Evolutionary conservation across 495 filamentous ascomycete genomes (phyloP).

Genomic region (Hypoxylon trugodes): DNA sequence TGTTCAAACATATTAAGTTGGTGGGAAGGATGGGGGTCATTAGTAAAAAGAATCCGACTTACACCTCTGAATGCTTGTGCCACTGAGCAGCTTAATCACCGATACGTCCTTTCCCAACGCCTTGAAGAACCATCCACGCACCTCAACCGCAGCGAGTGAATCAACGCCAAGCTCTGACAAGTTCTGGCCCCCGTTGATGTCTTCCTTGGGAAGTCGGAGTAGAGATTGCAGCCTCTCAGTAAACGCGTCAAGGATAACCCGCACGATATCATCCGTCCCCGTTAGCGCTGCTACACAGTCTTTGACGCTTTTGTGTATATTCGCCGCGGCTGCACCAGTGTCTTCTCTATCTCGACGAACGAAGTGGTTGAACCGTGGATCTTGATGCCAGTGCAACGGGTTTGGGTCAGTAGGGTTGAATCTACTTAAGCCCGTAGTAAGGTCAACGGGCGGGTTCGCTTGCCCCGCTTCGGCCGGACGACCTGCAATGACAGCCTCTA

Average conservation of each 20-base stretch:
- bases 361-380: constrained; percentile 53
- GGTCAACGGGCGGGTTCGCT: constrained; percentile 33
- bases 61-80: constrained; percentile 41
- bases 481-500: constrained; percentile 61
- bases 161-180: constrained; percentile 65
- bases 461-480: constrained; percentile 32
- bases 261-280: constrained; percentile 24
- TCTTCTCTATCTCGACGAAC: constrained; percentile 17
- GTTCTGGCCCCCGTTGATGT: constrained; percentile 37
- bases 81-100: constrained; percentile 54
- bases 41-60: constrained; percentile 18
- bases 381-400: constrained; percentile 50
- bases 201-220: constrained; percentile 43
- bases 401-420: constrained; percentile 38
- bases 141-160: constrained; percentile 69
- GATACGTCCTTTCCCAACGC: constrained; percentile 52
- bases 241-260: constrained; percentile 39
- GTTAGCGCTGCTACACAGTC: constrained; percentile 35
- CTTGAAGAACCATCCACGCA: constrained; percentile 67
- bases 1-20: not conserved
- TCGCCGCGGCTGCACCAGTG: not conserved
- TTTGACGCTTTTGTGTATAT: constrained; percentile 25
- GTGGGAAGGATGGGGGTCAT: not conserved
- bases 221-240: constrained; percentile 40
- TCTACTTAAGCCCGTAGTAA: constrained; percentile 53